Evolutionary conservation across 495 filamentous ascomycete genomes (phyloP), one percentile per base, ranked within the genome.

Genomic region (Lophium mytilinum): DNA sequence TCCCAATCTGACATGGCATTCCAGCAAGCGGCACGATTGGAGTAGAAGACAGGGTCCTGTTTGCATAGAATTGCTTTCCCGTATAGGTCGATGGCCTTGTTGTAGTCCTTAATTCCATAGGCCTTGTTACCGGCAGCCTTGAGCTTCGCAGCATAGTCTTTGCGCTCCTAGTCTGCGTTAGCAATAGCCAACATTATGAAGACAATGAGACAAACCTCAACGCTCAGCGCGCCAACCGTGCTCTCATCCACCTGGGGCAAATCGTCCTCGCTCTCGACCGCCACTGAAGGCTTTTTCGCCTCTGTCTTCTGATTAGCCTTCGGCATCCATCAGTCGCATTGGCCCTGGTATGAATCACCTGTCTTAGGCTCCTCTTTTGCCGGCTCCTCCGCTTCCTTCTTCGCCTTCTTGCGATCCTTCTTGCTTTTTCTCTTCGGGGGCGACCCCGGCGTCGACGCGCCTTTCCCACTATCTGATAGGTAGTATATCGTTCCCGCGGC

Each of bases 81-180:
- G 71, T 99, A 99, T 37, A 99, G 80, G 0, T 90, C 86, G 65
- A 97, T 99, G 49, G 93, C 93, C 58, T 80, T 81, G 66, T 86
- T 80, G 70, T 95, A 96, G 62, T 95, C 87, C 74, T 96, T 96
- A 43, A 78, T 79, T 34, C 88, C 88, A 69, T 96, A 99, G 9
- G 93, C 92, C 75, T 91, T 94, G 78, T 99, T 99, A 62, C 93
- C 93, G 46, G 88, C 88, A 53, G 84, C 86, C 77, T 99, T 99
- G 52, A 99, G 77, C 75, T 92, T 93, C 49, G 81, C 82, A 33
- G 93, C 89, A 67, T 86, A 91, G 15, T 89, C 83, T 70, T 92
- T 88, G 21, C 89, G 79, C 69, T 87, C 72, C 73, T 80, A 53
- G 35, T 66, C 37, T 68, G 60, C 30, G 50, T 60, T 48, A 57